Evolutionary conservation across 2,329 filamentous ascomycete genomes (phyloP).

Genomic region (Aurifilum marmelostoma): DNA sequence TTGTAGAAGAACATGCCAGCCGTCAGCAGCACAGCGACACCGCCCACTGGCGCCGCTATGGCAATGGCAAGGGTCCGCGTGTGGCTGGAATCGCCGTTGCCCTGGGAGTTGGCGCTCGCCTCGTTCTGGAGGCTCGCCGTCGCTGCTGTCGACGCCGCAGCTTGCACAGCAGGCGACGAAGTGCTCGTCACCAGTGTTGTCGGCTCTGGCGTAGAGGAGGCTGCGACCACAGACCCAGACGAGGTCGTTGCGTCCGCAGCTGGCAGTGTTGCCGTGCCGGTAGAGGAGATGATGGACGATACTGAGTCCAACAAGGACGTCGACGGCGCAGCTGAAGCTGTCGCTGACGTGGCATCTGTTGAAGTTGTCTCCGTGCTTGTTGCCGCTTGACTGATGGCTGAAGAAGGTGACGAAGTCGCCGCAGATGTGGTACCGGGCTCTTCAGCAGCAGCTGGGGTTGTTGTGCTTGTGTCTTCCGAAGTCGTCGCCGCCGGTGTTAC

Average conservation of each 20-base stretch:
- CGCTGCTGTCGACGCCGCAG: background rate
- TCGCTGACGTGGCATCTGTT: background rate
- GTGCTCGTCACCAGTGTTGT: conserved; percentile 6
- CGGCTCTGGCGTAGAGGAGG: background rate
- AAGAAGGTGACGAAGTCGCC: background rate
- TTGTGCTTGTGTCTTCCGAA: background rate
- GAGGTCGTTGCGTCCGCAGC: background rate
- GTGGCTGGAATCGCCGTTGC: conserved; percentile 5
- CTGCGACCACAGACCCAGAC: background rate
- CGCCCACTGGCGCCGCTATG: conserved; percentile 24
- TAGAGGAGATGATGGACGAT: conserved; percentile 24
- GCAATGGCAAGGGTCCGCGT: conserved; percentile 23
- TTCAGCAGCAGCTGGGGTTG: background rate
- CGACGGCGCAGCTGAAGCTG: background rate
- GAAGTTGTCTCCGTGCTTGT: background rate
- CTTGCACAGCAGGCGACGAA: background rate
- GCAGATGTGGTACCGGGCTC: background rate
- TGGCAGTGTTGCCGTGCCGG: conserved; percentile 12
- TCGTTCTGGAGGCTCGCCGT: conserved; percentile 12
- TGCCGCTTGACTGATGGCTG: background rate
- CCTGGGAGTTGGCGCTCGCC: background rate
- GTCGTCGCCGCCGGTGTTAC: background rate
- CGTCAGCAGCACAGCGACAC: conserved; percentile 17
- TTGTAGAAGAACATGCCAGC: conserved; percentile 19
- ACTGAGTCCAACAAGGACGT: conserved; percentile 23